A percentile compares a stretch with the other conserved stretches of the same genome.
phyloP scores from a whole-genome alignment of 768 basidiomycete genomes.

The Lentinula sp. region DNA sequence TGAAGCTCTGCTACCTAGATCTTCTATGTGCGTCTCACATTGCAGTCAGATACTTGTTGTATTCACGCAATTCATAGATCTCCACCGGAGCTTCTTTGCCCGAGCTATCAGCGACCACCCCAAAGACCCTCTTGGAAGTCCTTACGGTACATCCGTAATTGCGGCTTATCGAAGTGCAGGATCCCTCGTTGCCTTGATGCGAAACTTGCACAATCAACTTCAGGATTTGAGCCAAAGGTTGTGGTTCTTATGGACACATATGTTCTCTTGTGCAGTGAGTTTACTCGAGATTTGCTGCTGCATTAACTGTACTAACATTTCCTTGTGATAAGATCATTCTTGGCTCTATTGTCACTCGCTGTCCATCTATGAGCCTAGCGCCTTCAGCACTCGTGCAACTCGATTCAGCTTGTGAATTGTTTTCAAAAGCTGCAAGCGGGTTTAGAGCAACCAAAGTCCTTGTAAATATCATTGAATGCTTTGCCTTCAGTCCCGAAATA shows the following conservation, averaged over 20 bases:
- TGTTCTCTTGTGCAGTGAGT: slow-evolving; percentile 60
- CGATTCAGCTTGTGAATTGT: slow-evolving; percentile 70
- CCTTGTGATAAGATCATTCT: slow-evolving; percentile 48
- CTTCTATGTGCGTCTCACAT: slow-evolving; percentile 33
- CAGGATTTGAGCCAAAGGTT: slow-evolving; percentile 59
- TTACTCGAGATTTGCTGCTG: background rate
- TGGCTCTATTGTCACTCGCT: slow-evolving; percentile 71
- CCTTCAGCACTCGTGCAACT: slow-evolving; percentile 69
- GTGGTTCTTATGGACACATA: slow-evolving; percentile 47
- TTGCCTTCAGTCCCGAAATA: background rate
- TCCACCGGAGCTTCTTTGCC: slow-evolving; percentile 71
- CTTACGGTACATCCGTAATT: slow-evolving; percentile 68
- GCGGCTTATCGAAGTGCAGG: slow-evolving; percentile 72
- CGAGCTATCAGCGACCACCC: slow-evolving; percentile 69
- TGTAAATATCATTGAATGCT: slow-evolving; percentile 23
- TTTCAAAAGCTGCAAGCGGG: slow-evolving; percentile 60
- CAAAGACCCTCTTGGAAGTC: slow-evolving; percentile 67
- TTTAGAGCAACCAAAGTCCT: slow-evolving; percentile 63
- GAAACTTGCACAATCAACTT: slow-evolving; percentile 59
- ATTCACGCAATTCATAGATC: slow-evolving; percentile 19
- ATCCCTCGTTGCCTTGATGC: slow-evolving; percentile 64
- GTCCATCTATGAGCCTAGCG: slow-evolving; percentile 74
- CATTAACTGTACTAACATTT: slow-evolving; percentile 5
- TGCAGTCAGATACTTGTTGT: background rate
- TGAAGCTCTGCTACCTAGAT: slow-evolving; percentile 29